Percentiles rank a stretch among this genome's conserved stretches.
These are phyloP conservation scores for Colletotrichum cuscutae DNA, from an alignment of 2,329 filamentous ascomycete species.

Conservation along the genomic window DNA sequence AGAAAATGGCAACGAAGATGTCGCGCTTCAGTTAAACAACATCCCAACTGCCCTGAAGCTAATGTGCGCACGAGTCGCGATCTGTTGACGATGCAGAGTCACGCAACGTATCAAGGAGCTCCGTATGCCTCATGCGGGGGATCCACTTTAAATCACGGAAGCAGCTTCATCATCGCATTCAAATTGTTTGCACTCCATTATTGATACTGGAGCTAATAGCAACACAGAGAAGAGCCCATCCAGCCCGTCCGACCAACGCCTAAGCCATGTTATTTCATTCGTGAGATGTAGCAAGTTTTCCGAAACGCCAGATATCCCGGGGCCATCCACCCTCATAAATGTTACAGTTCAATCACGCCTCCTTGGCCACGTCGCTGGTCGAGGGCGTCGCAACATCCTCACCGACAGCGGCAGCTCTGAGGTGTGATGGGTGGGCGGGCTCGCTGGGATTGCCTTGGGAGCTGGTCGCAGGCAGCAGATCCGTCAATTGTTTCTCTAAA, in stretches of 20 bases:
- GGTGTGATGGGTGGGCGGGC: slow-evolving; percentile 59
- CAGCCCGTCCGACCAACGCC: background rate
- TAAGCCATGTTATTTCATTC: background rate
- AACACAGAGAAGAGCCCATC: background rate
- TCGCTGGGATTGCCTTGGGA: slow-evolving; percentile 52
- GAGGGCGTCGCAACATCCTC: slow-evolving; percentile 41
- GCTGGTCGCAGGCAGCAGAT: slow-evolving; percentile 46
- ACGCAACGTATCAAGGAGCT: background rate
- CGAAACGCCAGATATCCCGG: slow-evolving; percentile 2
- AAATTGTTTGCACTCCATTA: background rate
- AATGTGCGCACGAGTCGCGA: background rate
- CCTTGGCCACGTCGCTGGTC: slow-evolving; percentile 1
- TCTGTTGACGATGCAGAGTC: background rate
- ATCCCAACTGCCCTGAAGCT: background rate
- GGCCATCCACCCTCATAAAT: background rate
- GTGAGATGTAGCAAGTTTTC: background rate
- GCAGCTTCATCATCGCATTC: background rate
- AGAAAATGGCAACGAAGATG: background rate
- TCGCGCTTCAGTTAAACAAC: background rate
- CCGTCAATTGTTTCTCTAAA: slow-evolving; percentile 63
- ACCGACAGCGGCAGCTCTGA: slow-evolving; percentile 57
- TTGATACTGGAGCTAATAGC: background rate
- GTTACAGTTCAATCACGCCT: background rate
- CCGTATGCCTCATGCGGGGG: no score
- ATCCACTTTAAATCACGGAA: background rate